Evolutionary conservation across 2,329 filamentous ascomycete genomes (phyloP), one percentile per base, ranked within the genome.

Genomic region (Leptographium flavum): DNA sequence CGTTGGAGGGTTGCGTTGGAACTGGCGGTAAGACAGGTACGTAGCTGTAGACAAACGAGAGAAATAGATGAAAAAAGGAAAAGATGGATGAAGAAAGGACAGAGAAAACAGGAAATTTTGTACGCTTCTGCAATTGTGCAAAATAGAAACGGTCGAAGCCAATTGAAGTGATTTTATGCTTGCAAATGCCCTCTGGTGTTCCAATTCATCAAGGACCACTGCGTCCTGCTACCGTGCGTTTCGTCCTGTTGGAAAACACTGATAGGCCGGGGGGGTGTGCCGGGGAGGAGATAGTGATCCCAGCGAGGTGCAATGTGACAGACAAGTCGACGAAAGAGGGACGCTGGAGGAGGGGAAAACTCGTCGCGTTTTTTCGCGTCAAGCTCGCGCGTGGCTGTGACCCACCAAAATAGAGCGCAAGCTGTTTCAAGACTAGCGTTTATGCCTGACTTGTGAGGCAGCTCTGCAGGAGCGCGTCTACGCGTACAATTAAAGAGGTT

Each of bases 331-430:
- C 4, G 23, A 30, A 43, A 31, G 27, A 10, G 33, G 22, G 21
- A 19, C 8, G 22, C 9, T 5, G 3, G 5, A 38, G 27, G n/a
- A 25, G 14, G 17, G 33, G 14, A 27, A 38, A 31, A 43, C 3
- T 13, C 27, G 32, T 40, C 52, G 51, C 49, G 50, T 50, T 51
- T 49, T 52, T 50, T 52, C 48, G 51, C 49, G 51, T 46, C 39
- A 37, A 30, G 23, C 46, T 45, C 50, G 49, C 53, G 51, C 47
- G 21, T 21, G 21, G 30, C 19, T 10, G 27, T 7, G 27, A 38
- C 23, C 25, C 23, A 30, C n/a, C 15, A 15, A 37, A 37, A 37
- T 21, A 37, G 13, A 22, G 4, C 19, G 14, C 8, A 6, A 11
- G 3, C 10, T 22, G 5, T 23, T 27, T 11, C 10, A 3, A 14